These are phyloP conservation scores for Aeschynomene evenia DNA, from an alignment of 306 rosid genomes.

Conservation along the genomic window DNA sequence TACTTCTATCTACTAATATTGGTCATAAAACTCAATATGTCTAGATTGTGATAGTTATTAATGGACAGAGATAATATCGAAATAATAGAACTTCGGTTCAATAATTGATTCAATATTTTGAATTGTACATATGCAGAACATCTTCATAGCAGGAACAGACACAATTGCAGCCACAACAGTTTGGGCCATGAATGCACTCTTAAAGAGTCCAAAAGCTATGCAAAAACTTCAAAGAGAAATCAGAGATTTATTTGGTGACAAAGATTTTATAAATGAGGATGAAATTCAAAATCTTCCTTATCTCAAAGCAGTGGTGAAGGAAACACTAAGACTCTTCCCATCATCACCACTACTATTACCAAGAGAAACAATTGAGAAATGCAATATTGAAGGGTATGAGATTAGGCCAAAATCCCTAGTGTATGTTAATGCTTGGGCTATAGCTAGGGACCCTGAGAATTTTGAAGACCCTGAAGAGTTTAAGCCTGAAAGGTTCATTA, in stretches of 20 bases:
- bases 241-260: constrained; percentile 9
- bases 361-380: constrained; percentile 31
- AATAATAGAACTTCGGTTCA: too few species aligned
- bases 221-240: constrained; percentile 27
- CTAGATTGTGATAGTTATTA: too few species aligned
- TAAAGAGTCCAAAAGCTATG: constrained; percentile 32
- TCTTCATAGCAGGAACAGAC: constrained; percentile 45
- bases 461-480: constrained; percentile 35
- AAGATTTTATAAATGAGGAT: constrained; percentile 36
- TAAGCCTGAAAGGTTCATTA: constrained; percentile 34
- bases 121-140: constrained; percentile 26
- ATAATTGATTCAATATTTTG: background rate
- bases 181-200: constrained; percentile 37
- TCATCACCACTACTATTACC: constrained; percentile 37
- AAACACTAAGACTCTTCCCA: constrained; percentile 38
- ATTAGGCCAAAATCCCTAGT: constrained; percentile 34
- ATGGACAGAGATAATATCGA: too few species aligned
- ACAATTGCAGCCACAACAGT: constrained; percentile 9
- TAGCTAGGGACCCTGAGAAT: constrained; percentile 36
- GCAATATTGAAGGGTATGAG: constrained; percentile 32
- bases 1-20: too few species aligned
- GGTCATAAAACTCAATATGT: too few species aligned
- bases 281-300: constrained; percentile 39
- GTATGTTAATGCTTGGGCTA: constrained; percentile 33
- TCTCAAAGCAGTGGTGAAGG: constrained; percentile 40